A percentile compares a stretch with the other conserved stretches of the same genome.
phyloP scores from a whole-genome alignment of 345 rosid species.

The Eucalyptus cloeziana region DNA sequence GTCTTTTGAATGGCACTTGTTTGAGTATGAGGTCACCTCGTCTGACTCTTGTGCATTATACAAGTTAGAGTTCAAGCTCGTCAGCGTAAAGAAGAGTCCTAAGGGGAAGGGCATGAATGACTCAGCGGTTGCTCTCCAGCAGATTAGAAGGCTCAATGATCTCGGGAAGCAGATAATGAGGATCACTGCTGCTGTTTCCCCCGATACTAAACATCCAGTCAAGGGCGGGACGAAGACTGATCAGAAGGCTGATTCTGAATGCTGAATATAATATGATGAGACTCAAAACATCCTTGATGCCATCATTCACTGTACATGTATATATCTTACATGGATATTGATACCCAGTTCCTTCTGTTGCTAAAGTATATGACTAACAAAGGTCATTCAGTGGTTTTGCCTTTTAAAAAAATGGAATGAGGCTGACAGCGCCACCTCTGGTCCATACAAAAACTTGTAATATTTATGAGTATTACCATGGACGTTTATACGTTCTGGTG shows the following conservation, averaged over 20 bases:
- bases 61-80: conserved; percentile 55
- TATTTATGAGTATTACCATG: neutral
- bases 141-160: no score
- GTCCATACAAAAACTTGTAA: neutral
- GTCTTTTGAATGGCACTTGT: conserved; percentile 73
- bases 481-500: neutral
- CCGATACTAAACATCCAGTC: conserved; percentile 23
- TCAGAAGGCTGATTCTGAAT: conserved; percentile 1
- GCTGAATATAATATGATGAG: neutral
- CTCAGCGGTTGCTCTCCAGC: conserved; percentile 61
- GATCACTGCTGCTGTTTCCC: conserved; percentile 48
- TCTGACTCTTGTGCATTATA: conserved; percentile 51
- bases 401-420: neutral
- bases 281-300: neutral
- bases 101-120: conserved; percentile 44
- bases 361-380: neutral
- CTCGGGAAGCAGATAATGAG: conserved; percentile 79
- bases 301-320: neutral
- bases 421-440: neutral
- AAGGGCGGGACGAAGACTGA: conserved; percentile 13
- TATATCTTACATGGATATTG: neutral
- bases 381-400: neutral
- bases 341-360: neutral
- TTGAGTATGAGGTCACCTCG: conserved; percentile 45
- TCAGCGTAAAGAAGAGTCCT: conserved; percentile 50